These are phyloP conservation scores for Salix exigua DNA, from an alignment of 345 rosid species.

Conservation along the genomic window DNA sequence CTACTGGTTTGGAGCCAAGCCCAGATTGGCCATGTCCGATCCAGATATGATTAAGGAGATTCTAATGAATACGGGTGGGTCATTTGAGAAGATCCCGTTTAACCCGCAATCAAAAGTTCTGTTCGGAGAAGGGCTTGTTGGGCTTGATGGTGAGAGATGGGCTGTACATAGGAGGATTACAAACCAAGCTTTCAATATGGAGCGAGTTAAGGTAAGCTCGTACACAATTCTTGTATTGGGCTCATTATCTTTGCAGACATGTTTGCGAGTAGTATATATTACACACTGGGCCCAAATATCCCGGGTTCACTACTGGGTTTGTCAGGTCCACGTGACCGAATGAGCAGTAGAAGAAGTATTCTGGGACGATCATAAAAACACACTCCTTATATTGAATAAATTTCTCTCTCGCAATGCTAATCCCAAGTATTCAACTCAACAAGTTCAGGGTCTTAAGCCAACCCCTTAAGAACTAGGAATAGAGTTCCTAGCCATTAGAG, in stretches of 20 bases:
- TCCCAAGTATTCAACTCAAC: too few relatives aligned
- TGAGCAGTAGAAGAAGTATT: too few relatives aligned
- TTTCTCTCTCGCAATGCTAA: too few relatives aligned
- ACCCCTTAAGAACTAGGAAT: too few relatives aligned
- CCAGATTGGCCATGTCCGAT: slow-evolving; percentile 63
- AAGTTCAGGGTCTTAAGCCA: too few relatives aligned
- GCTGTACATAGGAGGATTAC: slow-evolving; percentile 60
- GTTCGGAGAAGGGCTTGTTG: slow-evolving; percentile 66
- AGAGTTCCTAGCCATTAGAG: background rate
- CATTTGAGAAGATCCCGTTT: slow-evolving; percentile 33
- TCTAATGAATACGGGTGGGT: slow-evolving; percentile 37
- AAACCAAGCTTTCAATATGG: slow-evolving; percentile 60
- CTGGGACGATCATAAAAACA: too few relatives aligned
- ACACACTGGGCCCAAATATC: background rate
- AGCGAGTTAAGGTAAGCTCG: slow-evolving; percentile 59
- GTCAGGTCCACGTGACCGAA: background rate
- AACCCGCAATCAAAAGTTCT: slow-evolving; percentile 61
- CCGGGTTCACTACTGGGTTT: background rate
- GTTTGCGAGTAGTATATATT: too few relatives aligned
- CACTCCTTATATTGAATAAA: too few relatives aligned
- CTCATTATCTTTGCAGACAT: background rate
- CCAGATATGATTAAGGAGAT: slow-evolving; percentile 60
- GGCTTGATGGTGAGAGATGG: slow-evolving; percentile 65
- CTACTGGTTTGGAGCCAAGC: slow-evolving; percentile 73
- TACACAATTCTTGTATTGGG: background rate